Conservation (phyloP, 257 asterid genomes). For the Buddleja alternifolia region DNA sequence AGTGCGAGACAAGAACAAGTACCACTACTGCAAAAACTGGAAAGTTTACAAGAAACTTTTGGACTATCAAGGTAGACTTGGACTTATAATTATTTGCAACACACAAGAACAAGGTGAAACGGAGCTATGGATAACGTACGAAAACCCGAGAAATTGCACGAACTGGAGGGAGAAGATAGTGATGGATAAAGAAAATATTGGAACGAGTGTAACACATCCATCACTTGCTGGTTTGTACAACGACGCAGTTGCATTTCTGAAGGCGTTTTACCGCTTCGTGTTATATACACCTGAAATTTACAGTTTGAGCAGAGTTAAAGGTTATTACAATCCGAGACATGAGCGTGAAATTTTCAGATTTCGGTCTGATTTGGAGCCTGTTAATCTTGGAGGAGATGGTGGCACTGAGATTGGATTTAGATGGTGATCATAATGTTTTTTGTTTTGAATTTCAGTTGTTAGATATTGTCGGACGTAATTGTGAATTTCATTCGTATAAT, state of each 20-base stretch:
- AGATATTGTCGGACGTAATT: too few species aligned
- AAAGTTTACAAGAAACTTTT: not conserved
- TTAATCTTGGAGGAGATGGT: not conserved
- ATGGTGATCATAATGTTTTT: too few species aligned
- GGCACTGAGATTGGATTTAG: too few species aligned
- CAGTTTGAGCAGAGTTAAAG: not conserved
- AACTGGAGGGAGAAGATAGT: conserved; percentile 3
- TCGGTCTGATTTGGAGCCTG: conserved; percentile 23
- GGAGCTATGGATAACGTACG: not conserved
- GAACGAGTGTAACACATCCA: not conserved
- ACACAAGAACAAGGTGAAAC: not conserved
- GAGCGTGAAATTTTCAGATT: conserved; percentile 7
- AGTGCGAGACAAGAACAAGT: not conserved
- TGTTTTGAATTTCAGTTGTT: too few species aligned
- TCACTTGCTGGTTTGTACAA: conserved; percentile 13
- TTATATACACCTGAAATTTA: not conserved
- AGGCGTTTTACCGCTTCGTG: not conserved
- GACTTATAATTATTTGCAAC: conserved; percentile 13
- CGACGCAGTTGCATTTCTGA: not conserved
- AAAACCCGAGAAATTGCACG: not conserved
- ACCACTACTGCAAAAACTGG: too few species aligned
- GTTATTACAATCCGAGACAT: too few species aligned
- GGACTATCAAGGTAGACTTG: conserved; percentile 23
- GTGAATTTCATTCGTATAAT: too few species aligned
- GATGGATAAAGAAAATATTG: not conserved